Evolutionary conservation across 2,329 filamentous ascomycete genomes (phyloP).

Genomic region (Zymoseptoria passerinii): DNA sequence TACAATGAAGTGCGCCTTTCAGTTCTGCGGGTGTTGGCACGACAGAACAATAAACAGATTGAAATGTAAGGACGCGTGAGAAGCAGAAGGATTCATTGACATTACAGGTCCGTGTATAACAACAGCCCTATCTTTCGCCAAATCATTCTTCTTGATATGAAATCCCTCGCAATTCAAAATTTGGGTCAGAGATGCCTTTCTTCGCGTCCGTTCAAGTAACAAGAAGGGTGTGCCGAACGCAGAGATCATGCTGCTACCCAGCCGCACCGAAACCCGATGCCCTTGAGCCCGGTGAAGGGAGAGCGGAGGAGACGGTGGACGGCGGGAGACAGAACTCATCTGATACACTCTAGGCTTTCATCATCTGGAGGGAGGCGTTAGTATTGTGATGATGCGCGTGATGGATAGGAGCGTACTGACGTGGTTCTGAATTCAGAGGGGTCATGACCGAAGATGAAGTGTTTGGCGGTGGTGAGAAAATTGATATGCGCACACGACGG

Average conservation of each 20-base stretch:
- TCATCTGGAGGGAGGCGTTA: slow-evolving; percentile 59
- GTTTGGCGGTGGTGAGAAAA: slow-evolving; percentile 5
- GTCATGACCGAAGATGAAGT: slow-evolving; percentile 51
- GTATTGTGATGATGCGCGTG: slow-evolving; percentile 17
- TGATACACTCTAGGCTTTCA: slow-evolving; percentile 97
- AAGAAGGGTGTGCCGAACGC: slow-evolving; percentile 99
- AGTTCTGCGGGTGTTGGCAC: slow-evolving; percentile 4
- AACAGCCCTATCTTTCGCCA: neutral
- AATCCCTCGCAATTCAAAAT: slow-evolving; percentile 12
- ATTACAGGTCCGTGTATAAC: neutral
- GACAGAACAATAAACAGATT: neutral
- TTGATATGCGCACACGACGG: neutral
- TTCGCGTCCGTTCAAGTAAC: slow-evolving; percentile 95
- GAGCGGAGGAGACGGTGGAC: slow-evolving; percentile 45
- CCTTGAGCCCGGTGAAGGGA: slow-evolving; percentile 87
- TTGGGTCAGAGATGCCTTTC: slow-evolving; percentile 84
- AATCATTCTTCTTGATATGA: neutral
- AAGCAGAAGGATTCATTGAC: neutral
- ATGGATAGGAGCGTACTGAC: slow-evolving; percentile 49
- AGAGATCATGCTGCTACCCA: slow-evolving; percentile 74
- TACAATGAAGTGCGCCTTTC: neutral
- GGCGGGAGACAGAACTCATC: slow-evolving; percentile 63
- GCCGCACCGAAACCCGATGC: slow-evolving; percentile 54
- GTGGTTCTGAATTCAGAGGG: slow-evolving; percentile 98
- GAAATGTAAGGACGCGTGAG: neutral